phyloP scores from a whole-genome alignment of 2,329 filamentous ascomycete genomes.

The Exophiala alcalophila region DNA sequence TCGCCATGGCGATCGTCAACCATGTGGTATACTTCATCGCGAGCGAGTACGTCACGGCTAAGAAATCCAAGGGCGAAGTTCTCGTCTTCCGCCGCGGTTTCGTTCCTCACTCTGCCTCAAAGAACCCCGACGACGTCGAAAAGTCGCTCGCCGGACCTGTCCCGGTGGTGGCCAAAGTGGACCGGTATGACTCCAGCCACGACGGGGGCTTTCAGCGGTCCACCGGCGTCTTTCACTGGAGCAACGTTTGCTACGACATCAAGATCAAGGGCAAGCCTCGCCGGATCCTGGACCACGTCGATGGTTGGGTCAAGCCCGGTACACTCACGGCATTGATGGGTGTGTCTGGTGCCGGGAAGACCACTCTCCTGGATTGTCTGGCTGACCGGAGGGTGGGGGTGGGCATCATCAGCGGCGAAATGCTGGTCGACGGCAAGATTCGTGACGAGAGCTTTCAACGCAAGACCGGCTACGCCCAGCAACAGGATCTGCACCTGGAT shows the following conservation, averaged over 20 bases:
- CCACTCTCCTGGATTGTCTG: constrained; percentile 80
- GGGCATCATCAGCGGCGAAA: constrained; percentile 82
- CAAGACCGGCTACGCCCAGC: constrained; percentile 87
- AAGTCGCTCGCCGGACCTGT: too few species aligned
- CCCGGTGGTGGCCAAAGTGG: too few species aligned
- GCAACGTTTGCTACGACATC: constrained; percentile 76
- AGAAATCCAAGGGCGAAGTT: constrained; percentile 74
- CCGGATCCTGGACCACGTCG: constrained; percentile 76
- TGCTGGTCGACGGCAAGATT: constrained; percentile 72
- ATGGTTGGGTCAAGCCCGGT: constrained; percentile 90
- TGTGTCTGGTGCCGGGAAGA: constrained; percentile 90
- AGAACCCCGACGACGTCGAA: too few species aligned
- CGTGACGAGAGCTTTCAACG: constrained; percentile 80
- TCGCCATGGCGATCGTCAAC: constrained; percentile 64
- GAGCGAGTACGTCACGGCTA: constrained; percentile 61
- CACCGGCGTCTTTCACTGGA: too few species aligned
- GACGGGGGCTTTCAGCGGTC: too few species aligned
- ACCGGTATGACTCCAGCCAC: too few species aligned
- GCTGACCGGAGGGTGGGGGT: constrained; percentile 77
- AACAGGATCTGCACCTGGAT: constrained; percentile 82
- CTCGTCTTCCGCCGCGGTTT: constrained; percentile 71
- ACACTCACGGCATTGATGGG: constrained; percentile 89
- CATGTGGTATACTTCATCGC: constrained; percentile 60
- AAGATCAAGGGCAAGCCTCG: constrained; percentile 72
- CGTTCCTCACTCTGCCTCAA: constrained; percentile 46